Percentiles rank a stretch among this genome's conserved stretches.
phyloP scores from a whole-genome alignment of 306 rosid genomes.

The Malus fusca region DNA sequence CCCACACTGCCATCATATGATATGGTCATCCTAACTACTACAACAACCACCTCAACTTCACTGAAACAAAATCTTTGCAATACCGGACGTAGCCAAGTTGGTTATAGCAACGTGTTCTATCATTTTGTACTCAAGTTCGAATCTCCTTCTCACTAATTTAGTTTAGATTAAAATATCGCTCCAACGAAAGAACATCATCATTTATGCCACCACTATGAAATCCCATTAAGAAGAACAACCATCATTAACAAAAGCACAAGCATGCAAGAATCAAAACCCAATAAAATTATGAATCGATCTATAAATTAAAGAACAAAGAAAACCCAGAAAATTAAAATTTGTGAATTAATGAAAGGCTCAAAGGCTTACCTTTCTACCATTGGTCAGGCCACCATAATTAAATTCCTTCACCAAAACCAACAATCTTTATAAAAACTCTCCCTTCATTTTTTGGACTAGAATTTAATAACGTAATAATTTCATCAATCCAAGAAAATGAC shows the following conservation, averaged over 20 bases:
- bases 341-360: not conserved
- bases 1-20: constrained; percentile 17
- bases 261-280: constrained; percentile 35
- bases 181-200: constrained; percentile 21
- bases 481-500: constrained; percentile 25
- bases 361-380: constrained; percentile 32
- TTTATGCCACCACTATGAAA: constrained; percentile 14
- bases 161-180: not conserved
- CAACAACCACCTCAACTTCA: constrained; percentile 12
- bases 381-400: constrained; percentile 26
- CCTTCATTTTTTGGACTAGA: constrained; percentile 21
- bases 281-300: constrained; percentile 19
- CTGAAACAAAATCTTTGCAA: constrained; percentile 9
- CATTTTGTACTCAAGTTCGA: not conserved
- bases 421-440: constrained; percentile 26
- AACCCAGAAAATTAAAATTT: constrained; percentile 3
- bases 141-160: too few relatives aligned
- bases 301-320: not conserved
- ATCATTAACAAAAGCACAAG: constrained; percentile 37
- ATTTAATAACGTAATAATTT: constrained; percentile 5
- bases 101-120: not conserved
- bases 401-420: constrained; percentile 30
- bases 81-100: not conserved
- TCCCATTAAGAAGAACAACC: constrained; percentile 21
- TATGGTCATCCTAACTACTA: constrained; percentile 12